Evolutionary conservation across 2,329 filamentous ascomycete genomes (phyloP).

Genomic region (Fulvia fulva): DNA sequence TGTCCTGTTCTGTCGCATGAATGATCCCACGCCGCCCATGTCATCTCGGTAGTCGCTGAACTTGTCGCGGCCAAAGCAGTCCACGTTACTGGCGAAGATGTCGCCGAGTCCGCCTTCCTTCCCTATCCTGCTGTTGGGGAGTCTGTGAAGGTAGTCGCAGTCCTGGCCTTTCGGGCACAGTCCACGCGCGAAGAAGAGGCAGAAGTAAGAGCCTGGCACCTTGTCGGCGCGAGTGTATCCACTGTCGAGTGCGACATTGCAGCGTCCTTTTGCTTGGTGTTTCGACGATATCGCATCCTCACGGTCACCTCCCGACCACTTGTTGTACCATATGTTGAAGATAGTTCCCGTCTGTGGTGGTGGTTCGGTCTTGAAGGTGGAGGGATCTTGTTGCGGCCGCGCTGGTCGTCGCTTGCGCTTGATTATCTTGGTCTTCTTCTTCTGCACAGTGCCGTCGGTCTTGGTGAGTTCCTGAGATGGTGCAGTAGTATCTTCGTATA

Average conservation of each 20-base stretch:
- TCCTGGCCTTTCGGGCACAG: constrained; percentile 80
- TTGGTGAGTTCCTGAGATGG: constrained; percentile 21
- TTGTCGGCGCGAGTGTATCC: constrained; percentile 50
- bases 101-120: constrained; percentile 61
- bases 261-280: constrained; percentile 76
- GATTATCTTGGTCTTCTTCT: constrained; percentile 86
- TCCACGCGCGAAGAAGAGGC: constrained; percentile 84
- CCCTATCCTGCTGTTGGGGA: constrained; percentile 57
- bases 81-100: constrained; percentile 87
- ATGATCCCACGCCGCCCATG: constrained; percentile 94
- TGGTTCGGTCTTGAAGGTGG: constrained; percentile 75
- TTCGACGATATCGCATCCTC: constrained; percentile 88
- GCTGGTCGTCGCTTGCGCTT: constrained; percentile 87
- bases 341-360: constrained; percentile 90
- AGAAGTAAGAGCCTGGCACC: constrained; percentile 72
- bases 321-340: constrained; percentile 99
- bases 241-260: constrained; percentile 70
- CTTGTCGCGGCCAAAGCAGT: constrained; percentile 93
- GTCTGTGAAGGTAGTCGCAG: constrained; percentile 87
- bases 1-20: constrained; percentile 89
- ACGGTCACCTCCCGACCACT: constrained; percentile 92
- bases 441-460: constrained; percentile 39
- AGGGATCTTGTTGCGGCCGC: constrained; percentile 82
- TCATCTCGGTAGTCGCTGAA: constrained; percentile 90
- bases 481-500: constrained; percentile 25